Evolutionary conservation across 805 yeast species (phyloP), one percentile per base, ranked within the genome.

Genomic region (Candida hungchunana): DNA sequence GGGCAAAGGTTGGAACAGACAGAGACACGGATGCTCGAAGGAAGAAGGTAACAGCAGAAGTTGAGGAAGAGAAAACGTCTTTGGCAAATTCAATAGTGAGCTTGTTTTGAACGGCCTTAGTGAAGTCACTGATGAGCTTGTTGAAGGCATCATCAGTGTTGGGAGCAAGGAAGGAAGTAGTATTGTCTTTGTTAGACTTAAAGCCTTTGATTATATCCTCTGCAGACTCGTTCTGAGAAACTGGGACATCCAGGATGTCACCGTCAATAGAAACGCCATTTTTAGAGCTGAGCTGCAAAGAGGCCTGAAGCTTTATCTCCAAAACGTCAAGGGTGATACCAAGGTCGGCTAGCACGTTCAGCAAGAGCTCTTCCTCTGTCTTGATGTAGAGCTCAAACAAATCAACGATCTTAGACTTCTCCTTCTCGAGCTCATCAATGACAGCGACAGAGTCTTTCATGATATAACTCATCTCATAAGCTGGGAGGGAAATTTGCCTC

Each of bases 301-400:
- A 78, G 1, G 82, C 70, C 60, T 85, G 83, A 30, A 86, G 62
- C 36, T 71, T 68, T 67, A 87, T 73, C 62, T 81, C 89, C 19
- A 80, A 61, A 5, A 65, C 46, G 19, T 71, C 76, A 4, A 75
- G 40, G 14, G 61, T 50, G 15, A 69, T 36, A 14, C 60, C 54
- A 16, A 59, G 36, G 3, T 66, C 55, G 2, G 53, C 44, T 32
- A 76, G 50, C 18, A 63, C 59, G n/a, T 55, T 46, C n/a, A 64
- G 26, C 29, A 76, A 66, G 15, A 64, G 41, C 3, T 55, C 62
- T 40, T 67, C 62, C 34, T 71, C 56, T 5, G 51, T 47, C 6
- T 53, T 48, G 23, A 67, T 47, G 29, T 66, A 57, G 40, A 56
- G 62, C 41, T 67, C 72, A 35, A 69, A 64, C 26, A 69, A 37